Evolutionary conservation across 768 basidiomycete species (phyloP), one percentile per base, ranked within the genome.

Genomic region (Boletus pseudopeckii): DNA sequence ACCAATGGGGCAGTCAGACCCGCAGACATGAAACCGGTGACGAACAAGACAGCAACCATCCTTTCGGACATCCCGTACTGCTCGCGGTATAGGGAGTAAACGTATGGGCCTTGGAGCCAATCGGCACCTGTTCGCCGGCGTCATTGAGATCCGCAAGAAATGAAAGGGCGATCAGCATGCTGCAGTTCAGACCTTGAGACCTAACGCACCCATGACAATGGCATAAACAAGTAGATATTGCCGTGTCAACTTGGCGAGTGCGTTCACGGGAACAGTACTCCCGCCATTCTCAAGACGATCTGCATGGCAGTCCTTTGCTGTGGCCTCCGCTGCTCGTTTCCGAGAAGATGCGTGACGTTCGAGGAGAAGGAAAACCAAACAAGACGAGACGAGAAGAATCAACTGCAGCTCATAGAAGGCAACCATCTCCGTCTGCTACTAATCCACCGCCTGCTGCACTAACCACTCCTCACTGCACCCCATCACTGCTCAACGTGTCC

Each of bases 81-180:
- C 40, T 87, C 85, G 43, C 76, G 74, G 65, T 89, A 90, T 0
- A 90, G 71, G 15, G 86, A 86, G 60, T 88, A 90, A 0, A 90
- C 75, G 61, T 90, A 90, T 15, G 88, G 88, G 0, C 88, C 88
- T 67, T 90, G 86, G 14, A 90, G 74, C 86, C 88, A 88, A 67
- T 90, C 86, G 37, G 86, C 84, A 53, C 82, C 86, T 88, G 60
- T 36, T 45, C 34, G 14, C 32, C 45, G 13, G 38, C 30, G 43
- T 34, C 20, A 40, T 32, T 9, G 11, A 40, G 4, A 45, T 13
- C 17, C 26, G 51, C 54, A 39, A 48, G 24, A n/a, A 48, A 34
- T 32, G 15, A 2, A 5, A 47, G 38, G n/a, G 28, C 44, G 20
- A 32, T 59, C 20, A 59, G 53, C 30, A 20, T 5, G 41, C 24